A percentile compares a stretch with the other conserved stretches of the same genome.
Conservation (phyloP, 2,329 filamentous ascomycete genomes). For the Emmonsiellopsis sp. region DNA sequence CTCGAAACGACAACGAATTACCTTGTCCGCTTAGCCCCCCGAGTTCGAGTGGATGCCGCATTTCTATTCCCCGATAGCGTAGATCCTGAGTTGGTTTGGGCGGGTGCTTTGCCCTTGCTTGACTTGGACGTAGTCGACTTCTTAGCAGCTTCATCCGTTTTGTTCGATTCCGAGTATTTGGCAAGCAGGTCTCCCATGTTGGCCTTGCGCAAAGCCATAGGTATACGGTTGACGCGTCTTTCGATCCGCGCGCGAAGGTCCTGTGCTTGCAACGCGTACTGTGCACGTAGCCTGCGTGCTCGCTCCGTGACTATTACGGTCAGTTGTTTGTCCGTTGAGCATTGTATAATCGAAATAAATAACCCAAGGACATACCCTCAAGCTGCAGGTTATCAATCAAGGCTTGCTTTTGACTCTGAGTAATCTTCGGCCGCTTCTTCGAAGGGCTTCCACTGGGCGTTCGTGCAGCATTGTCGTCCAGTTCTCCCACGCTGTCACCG, state of each 20-base stretch:
- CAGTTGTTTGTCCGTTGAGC: neutral
- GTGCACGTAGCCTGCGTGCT: slow-evolving; percentile 75
- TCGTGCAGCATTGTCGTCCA: slow-evolving; percentile 30
- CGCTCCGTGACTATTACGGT: slow-evolving; percentile 64
- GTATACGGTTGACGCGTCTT: slow-evolving; percentile 87
- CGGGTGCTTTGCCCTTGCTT: slow-evolving; percentile 21
- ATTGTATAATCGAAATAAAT: neutral
- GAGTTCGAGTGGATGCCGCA: slow-evolving; percentile 14
- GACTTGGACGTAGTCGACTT: slow-evolving; percentile 21
- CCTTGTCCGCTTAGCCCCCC: slow-evolving; percentile 25
- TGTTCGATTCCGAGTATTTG: slow-evolving; percentile 34
- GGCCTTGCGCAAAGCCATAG: slow-evolving; percentile 64
- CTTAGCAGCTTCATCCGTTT: slow-evolving; percentile 29
- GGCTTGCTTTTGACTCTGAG: slow-evolving; percentile 68
- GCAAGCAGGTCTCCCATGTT: slow-evolving; percentile 74
- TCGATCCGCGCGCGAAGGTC: slow-evolving; percentile 79
- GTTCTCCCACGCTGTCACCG: slow-evolving; percentile 12
- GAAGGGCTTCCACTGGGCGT: slow-evolving; percentile 49
- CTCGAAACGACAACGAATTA: slow-evolving; percentile 9
- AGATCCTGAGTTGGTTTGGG: slow-evolving; percentile 12
- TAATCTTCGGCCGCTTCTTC: slow-evolving; percentile 56
- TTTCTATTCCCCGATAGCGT: slow-evolving; percentile 21
- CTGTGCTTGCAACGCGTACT: slow-evolving; percentile 81
- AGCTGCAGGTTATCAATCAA: slow-evolving; percentile 83
- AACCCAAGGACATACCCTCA: slow-evolving; percentile 54